A percentile compares a stretch with the other conserved stretches of the same genome.
Conservation (phyloP, 345 rosid genomes). For the Syzygium aqueum region DNA sequence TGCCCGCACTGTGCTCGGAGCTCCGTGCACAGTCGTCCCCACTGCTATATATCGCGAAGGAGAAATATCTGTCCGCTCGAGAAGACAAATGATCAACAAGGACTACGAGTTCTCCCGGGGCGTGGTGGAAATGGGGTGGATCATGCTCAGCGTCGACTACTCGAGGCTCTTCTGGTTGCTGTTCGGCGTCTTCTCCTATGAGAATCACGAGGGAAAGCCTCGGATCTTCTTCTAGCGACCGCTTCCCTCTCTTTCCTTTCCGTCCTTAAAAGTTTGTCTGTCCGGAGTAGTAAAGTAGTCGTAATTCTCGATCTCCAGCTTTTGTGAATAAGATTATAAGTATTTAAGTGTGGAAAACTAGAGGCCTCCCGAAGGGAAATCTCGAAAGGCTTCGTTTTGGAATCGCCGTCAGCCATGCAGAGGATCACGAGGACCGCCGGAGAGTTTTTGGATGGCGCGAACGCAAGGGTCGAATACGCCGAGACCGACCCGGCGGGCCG, state of each 20-base stretch:
- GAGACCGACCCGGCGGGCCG: slow-evolving; percentile 91
- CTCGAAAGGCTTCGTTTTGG: background rate
- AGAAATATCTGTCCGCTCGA: background rate
- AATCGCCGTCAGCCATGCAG: slow-evolving; percentile 27
- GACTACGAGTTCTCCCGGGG: slow-evolving; percentile 31
- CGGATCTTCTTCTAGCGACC: slow-evolving; percentile 59
- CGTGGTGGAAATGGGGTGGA: slow-evolving; percentile 50
- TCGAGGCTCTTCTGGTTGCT: slow-evolving; percentile 70
- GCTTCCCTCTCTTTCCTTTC: background rate
- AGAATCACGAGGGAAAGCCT: slow-evolving; percentile 86
- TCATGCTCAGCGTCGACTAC: slow-evolving; percentile 67
- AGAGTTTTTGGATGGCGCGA: slow-evolving; percentile 22
- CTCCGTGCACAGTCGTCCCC: background rate
- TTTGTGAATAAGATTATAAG: background rate
- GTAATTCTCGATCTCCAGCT: background rate
- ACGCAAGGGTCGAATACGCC: slow-evolving; percentile 29
- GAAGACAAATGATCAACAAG: slow-evolving; percentile 52
- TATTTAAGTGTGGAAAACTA: background rate
- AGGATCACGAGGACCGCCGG: slow-evolving; percentile 13
- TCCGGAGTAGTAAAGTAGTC: background rate
- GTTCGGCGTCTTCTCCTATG: slow-evolving; percentile 71
- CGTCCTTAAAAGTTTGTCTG: background rate
- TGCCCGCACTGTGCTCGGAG: background rate
- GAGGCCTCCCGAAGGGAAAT: background rate
- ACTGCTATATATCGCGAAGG: background rate